Conservation (phyloP, 768 basidiomycete genomes). For the Dentipellis sp. region DNA sequence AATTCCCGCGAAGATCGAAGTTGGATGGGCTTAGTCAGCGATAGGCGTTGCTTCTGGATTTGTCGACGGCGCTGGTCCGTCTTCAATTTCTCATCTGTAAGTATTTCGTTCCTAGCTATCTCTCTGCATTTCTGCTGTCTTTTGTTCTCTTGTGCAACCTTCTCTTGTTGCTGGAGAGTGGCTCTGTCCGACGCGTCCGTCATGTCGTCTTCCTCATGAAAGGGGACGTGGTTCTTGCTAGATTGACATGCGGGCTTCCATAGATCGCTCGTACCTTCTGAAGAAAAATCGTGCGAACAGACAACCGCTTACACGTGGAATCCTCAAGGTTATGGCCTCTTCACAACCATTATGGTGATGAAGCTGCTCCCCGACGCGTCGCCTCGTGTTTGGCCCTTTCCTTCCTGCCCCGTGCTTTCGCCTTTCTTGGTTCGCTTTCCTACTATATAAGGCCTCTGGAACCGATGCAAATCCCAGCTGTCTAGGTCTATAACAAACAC, state of each 20-base stretch:
- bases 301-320: not conserved
- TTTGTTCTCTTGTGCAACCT: not conserved
- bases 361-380: not conserved
- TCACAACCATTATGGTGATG: not conserved
- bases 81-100: not conserved
- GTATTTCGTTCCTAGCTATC: not conserved
- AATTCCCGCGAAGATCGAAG: not conserved
- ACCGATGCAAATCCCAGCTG: not conserved
- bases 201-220: too few species aligned
- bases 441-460: not conserved
- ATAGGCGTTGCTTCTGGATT: not conserved
- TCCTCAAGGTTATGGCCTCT: not conserved
- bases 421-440: not conserved
- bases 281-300: conserved; percentile 1
- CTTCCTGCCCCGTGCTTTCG: conserved; percentile 3
- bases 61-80: not conserved
- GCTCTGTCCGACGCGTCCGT: not conserved
- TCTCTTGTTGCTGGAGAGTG: not conserved
- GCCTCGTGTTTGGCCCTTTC: not conserved
- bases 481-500: not conserved
- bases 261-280: not conserved
- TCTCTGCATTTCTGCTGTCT: not conserved
- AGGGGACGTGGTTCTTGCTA: not conserved
- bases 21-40: not conserved
- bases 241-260: not conserved